Evolutionary conservation across 345 rosid genomes (phyloP).

Genomic region (Citrus maxima): DNA sequence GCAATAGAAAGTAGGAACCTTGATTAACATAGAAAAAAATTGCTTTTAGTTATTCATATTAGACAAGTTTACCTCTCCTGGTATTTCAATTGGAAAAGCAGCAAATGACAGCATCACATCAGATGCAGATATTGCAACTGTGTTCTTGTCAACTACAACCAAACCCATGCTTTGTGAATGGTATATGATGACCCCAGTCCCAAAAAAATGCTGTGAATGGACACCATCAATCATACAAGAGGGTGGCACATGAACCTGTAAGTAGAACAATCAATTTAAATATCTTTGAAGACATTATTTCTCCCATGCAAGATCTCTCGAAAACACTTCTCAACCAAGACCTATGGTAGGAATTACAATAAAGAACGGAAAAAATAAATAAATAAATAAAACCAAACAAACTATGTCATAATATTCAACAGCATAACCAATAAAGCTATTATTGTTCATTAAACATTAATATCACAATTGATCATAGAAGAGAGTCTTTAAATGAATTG

Average conservation of each 20-base stretch:
- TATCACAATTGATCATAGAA: neutral
- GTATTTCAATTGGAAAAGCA: constrained; percentile 95
- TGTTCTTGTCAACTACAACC: constrained; percentile 90
- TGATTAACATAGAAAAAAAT: constrained; percentile 9
- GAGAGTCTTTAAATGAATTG: neutral
- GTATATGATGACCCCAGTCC: constrained; percentile 85
- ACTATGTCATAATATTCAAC: neutral
- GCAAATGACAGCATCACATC: constrained; percentile 97
- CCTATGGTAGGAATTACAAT: neutral
- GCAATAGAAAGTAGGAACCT: constrained; percentile 26
- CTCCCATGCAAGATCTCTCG: neutral
- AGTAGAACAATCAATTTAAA: constrained; percentile 2
- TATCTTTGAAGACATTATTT: neutral
- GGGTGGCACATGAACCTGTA: constrained; percentile 92
- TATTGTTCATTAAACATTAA: neutral
- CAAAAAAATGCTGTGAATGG: constrained; percentile 73
- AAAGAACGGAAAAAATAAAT: neutral
- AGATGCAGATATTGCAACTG: constrained; percentile 74
- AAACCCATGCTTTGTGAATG: constrained; percentile 90
- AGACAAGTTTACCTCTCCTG: constrained; percentile 71
- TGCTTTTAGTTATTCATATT: neutral
- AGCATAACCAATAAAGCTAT: neutral
- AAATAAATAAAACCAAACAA: neutral
- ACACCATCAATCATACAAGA: constrained; percentile 94
- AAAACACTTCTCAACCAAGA: neutral